Evolutionary conservation across 495 filamentous ascomycete genomes (phyloP), one percentile per base, ranked within the genome.

Genomic region (Penicillium paxilli): DNA sequence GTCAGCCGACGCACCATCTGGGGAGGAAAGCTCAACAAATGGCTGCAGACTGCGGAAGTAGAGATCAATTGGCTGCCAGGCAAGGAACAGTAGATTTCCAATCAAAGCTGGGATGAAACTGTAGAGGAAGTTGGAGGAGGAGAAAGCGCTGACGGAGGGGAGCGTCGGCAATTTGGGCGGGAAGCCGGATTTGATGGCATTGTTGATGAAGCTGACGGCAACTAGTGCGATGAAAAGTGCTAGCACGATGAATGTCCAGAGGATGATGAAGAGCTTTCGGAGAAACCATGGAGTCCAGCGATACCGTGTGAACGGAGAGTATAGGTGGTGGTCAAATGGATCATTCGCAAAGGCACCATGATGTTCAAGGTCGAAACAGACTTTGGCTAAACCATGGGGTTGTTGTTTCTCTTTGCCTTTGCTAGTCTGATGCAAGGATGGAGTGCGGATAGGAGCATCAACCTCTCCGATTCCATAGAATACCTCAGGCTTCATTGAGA

Each of bases 91-190:
- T 22, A 90, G 50, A 59, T 88, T 87, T 19, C 88, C 92, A 14
- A 95, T 76, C 2, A 91, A 52, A 1, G 86, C 83, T 0, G 92
- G 92, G 47, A 96, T 57, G 66, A 96, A 94, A 66, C 84, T 86
- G 76, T 90, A 96, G 46, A 95, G 71, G 74, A 96, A 96, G 69
- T 95, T 88, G 42, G 91, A 89, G 2, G 89, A 72, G 5, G 90
- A 94, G 65, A 92, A 96, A 28, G 87, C 90, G 28, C 72, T 74
- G 0, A 71, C 59, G 11, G 78, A 80, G 6, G 89, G 85, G 1
- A 78, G 74, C 0, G 88, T 82, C 5, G 74, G 71, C 2, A 96
- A 69, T 20, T 73, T 70, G 11, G 92, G 91, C 12, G 77, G 69
- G 70, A 95, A 96, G 22, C 91, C 92, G 10, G 73, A 66, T 22